Percentiles rank a stretch among this genome's conserved stretches.
phyloP scores from a whole-genome alignment of 2,329 filamentous ascomycete species.

The Colletotrichum sp. region DNA sequence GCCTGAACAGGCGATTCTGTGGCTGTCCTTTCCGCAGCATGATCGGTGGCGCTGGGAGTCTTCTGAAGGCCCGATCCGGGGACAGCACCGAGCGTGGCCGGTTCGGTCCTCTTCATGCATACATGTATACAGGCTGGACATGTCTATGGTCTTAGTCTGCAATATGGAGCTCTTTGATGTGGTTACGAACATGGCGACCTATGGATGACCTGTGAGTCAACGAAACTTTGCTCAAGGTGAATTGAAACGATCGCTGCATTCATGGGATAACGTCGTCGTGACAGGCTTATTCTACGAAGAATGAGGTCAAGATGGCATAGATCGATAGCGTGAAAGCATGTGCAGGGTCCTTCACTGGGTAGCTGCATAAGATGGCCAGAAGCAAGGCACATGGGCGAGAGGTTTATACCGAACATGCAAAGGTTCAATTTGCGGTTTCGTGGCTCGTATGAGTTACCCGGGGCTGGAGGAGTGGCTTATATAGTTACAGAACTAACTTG shows the following conservation, averaged over 20 bases:
- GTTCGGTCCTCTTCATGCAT: neutral
- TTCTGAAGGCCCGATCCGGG: neutral
- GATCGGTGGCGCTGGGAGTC: rapidly evolving
- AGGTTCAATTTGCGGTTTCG: rapidly evolving
- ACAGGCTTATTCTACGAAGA: rapidly evolving
- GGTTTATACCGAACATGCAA: rapidly evolving
- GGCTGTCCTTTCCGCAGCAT: neutral
- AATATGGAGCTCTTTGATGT: neutral
- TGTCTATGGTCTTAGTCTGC: neutral
- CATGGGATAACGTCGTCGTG: neutral
- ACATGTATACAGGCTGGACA: neutral
- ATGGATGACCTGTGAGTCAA: neutral
- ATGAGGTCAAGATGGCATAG: neutral
- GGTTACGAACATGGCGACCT: neutral
- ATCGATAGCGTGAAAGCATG: neutral
- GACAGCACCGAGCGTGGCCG: neutral
- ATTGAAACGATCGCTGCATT: rapidly evolving
- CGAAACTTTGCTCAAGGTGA: neutral
- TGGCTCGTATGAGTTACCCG: neutral
- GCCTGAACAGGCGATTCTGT: neutral
- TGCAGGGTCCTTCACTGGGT: rapidly evolving
- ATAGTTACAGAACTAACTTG: neutral
- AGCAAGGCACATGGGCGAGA: neutral
- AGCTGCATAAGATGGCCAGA: rapidly evolving
- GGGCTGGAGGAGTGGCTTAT: neutral